Conservation (phyloP, 306 rosid species). For the Coriaria nepalensis region DNA sequence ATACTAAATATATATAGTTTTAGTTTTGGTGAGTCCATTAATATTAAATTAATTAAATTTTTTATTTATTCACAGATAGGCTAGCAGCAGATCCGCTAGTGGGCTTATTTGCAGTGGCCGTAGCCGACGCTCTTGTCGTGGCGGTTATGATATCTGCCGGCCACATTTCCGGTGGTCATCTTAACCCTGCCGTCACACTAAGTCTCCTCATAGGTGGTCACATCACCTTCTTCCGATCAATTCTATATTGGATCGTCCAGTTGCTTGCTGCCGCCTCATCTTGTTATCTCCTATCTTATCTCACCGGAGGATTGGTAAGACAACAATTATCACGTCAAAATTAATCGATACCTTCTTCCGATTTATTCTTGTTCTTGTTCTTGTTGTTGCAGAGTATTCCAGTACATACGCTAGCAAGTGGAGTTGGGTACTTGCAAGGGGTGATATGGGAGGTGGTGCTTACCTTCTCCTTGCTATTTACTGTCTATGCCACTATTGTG, state of each 20-base stretch:
- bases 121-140: slow-evolving; percentile 74
- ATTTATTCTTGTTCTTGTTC: too few relatives aligned
- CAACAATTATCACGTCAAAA: background rate
- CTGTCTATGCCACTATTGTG: slow-evolving; percentile 71
- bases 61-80: slow-evolving; percentile 29
- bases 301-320: slow-evolving; percentile 59
- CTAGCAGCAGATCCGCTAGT: slow-evolving; percentile 39
- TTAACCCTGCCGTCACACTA: slow-evolving; percentile 78
- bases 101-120: slow-evolving; percentile 48
- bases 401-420: slow-evolving; percentile 54
- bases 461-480: slow-evolving; percentile 63
- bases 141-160: slow-evolving; percentile 82
- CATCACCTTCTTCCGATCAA: slow-evolving; percentile 55
- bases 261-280: slow-evolving; percentile 51
- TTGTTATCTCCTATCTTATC: slow-evolving; percentile 45
- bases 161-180: slow-evolving; percentile 87
- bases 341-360: background rate
- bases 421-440: slow-evolving; percentile 61
- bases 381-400: slow-evolving; percentile 51
- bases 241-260: slow-evolving; percentile 78
- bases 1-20: too few relatives aligned
- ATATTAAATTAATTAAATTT: background rate
- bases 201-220: slow-evolving; percentile 70
- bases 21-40: too few relatives aligned
- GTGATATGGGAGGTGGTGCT: slow-evolving; percentile 71